Conservation (phyloP, 1,139 yeast genomes). For the Chernovozyma aurita region DNA sequence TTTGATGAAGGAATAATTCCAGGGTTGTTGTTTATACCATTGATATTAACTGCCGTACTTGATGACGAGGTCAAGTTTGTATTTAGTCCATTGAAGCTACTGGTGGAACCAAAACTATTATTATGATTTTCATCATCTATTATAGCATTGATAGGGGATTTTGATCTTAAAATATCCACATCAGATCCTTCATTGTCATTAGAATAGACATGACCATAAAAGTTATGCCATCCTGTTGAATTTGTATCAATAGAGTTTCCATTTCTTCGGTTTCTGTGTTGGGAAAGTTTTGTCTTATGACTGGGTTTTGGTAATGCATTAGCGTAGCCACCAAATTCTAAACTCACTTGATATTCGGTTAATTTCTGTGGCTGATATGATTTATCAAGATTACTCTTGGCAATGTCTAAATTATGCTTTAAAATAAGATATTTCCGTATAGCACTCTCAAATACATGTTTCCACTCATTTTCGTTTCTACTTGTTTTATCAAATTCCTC, state of each 20-base stretch:
- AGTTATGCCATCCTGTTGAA: constrained; percentile 14
- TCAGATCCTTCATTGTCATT: constrained; percentile 9
- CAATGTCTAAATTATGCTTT: constrained; percentile 29
- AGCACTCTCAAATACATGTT: constrained; percentile 24
- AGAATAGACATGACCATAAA: constrained; percentile 24
- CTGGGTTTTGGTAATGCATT: constrained; percentile 32
- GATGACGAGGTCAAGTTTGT: neutral
- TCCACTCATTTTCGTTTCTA: constrained; percentile 34
- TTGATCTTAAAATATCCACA: constrained; percentile 1
- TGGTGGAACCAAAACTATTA: neutral
- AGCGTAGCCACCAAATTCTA: constrained; percentile 38
- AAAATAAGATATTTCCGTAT: constrained; percentile 28
- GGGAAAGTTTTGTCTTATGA: constrained; percentile 3
- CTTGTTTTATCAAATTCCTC: constrained; percentile 26
- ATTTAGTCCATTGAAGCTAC: neutral
- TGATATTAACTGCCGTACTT: too few relatives aligned
- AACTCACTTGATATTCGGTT: constrained; percentile 37
- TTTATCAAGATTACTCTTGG: constrained; percentile 22
- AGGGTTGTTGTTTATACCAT: neutral
- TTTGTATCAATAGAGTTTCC: neutral
- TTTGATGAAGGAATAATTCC: neutral
- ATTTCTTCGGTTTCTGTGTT: neutral
- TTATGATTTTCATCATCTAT: neutral
- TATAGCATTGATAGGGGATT: neutral
- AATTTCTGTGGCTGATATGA: constrained; percentile 30